Evolutionary conservation across 2,329 filamentous ascomycete genomes (phyloP).

Genomic region (Penicillium vulpinum): DNA sequence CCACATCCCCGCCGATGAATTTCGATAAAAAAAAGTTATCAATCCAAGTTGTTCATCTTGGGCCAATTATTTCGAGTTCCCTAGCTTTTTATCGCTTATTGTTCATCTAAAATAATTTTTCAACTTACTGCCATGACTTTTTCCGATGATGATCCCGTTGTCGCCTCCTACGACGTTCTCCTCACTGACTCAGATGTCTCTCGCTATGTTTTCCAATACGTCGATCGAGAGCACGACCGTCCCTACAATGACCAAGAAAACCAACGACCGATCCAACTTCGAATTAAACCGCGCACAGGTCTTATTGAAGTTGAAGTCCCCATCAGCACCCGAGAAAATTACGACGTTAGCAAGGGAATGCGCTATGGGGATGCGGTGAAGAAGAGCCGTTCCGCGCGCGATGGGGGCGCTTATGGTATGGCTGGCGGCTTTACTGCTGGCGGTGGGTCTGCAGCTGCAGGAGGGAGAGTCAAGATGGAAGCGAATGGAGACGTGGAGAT

Average conservation of each 20-base stretch:
- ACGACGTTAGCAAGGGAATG: conserved; percentile 80
- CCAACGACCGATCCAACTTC: conserved; percentile 68
- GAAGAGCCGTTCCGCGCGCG: conserved; percentile 53
- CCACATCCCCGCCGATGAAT: conserved; percentile 19
- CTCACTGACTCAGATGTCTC: conserved; percentile 73
- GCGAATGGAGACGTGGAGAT: conserved; percentile 31
- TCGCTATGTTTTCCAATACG: conserved; percentile 84
- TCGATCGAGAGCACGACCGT: conserved; percentile 63
- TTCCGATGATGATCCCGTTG: conserved; percentile 62
- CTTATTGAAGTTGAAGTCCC: conserved; percentile 93
- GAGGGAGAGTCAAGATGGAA: conserved; percentile 28
- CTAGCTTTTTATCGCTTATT: not conserved
- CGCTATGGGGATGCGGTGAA: conserved; percentile 76
- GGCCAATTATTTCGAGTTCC: not conserved
- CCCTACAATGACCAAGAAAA: conserved; percentile 59
- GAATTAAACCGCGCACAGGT: conserved; percentile 77
- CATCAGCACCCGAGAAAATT: conserved; percentile 69
- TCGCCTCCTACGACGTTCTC: conserved; percentile 78
- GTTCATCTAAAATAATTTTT: not conserved
- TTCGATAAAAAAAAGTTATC: conserved; percentile 16
- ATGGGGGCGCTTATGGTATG: conserved; percentile 68
- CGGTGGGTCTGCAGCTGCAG: conserved; percentile 33
- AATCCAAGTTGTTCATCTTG: not conserved
- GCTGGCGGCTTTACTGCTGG: conserved; percentile 72
- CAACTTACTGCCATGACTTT: conserved; percentile 14